Conservation (phyloP, 805 yeast species). For the Maudiozyma serrabonitensis region DNA sequence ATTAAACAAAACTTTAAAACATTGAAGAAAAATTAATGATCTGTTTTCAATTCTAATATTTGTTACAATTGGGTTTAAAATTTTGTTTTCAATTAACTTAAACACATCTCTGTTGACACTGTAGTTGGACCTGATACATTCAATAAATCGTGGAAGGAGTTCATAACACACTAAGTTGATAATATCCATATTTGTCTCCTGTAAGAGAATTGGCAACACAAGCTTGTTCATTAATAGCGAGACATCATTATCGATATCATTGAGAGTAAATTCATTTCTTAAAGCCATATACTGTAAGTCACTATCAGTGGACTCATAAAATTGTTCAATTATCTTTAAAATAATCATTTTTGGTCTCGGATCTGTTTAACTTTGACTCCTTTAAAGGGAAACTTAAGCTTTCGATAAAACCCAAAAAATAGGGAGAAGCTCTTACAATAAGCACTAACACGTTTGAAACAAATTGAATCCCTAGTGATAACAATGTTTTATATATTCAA, state of each 20-base stretch:
- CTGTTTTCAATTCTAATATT: background rate
- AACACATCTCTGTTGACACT: background rate
- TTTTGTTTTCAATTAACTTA: background rate
- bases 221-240: conserved; percentile 52
- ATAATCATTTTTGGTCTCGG: conserved; percentile 2
- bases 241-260: conserved; percentile 58
- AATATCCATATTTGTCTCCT: conserved; percentile 41
- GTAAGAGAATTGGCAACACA: conserved; percentile 23
- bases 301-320: conserved; percentile 14
- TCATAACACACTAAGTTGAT: conserved; percentile 35
- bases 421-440: too few relatives aligned
- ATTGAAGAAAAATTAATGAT: conserved; percentile 7
- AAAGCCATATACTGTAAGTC: conserved; percentile 44
- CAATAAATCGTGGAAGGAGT: conserved; percentile 3
- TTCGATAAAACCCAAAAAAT: too few relatives aligned
- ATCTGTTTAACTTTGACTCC: too few relatives aligned
- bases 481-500: too few relatives aligned
- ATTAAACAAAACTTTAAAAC: conserved; percentile 11
- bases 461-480: too few relatives aligned
- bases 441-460: too few relatives aligned
- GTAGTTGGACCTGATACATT: background rate
- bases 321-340: conserved; percentile 9
- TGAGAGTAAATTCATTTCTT: conserved; percentile 77
- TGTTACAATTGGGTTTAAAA: conserved; percentile 1
- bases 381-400: too few relatives aligned